Base-by-base conservation (phyloP, 1,139 yeast genomes). In the Scheffersomyces stambukii region DNA sequence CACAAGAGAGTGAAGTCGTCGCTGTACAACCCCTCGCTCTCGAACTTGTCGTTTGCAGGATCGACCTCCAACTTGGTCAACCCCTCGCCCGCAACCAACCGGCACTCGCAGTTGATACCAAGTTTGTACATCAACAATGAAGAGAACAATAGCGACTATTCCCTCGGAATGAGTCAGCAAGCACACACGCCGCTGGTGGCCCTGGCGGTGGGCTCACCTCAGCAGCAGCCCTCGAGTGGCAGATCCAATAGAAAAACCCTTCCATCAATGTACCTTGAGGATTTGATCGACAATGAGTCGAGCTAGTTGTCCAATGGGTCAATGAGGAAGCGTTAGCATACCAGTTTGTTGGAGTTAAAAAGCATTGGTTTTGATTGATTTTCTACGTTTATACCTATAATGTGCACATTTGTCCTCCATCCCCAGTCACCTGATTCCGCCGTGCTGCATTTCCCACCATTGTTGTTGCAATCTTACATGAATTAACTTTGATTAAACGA, bases 261-360 rank as follows among this genome's bases (percentile, higher is more conserved):
- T 27, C 81, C 82, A 19, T 70, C 77, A 38, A 67, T 70, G 68
- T 74, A 69, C 43, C 62, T 76, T 45, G 81, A 76, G 28, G 72
- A 70, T 40, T 64, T 75, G 60, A 65, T 75, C 37, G 77, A 70
- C 36, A 50, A 50, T 27, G 50, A 46, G 25, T 36, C 31, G 21
- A 17, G 27, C 18, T 13, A 27, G 25, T 21, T n/a, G n/a, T n/a
- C n/a, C n/a, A n/a, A n/a, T n/a, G n/a, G n/a, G n/a, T n/a, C n/a
- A n/a, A n/a, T n/a, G n/a, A n/a, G n/a, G n/a, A n/a, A n/a, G n/a
- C n/a, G n/a, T n/a, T n/a, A n/a, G n/a, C n/a, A n/a, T n/a, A n/a
- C n/a, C n/a, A n/a, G n/a, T n/a, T n/a, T n/a, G n/a, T n/a, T n/a
- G n/a, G n/a, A n/a, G n/a, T n/a, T n/a, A n/a, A n/a, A n/a, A n/a